Conservation (phyloP, 208 protist species). For the Perkinsela sp. region DNA sequence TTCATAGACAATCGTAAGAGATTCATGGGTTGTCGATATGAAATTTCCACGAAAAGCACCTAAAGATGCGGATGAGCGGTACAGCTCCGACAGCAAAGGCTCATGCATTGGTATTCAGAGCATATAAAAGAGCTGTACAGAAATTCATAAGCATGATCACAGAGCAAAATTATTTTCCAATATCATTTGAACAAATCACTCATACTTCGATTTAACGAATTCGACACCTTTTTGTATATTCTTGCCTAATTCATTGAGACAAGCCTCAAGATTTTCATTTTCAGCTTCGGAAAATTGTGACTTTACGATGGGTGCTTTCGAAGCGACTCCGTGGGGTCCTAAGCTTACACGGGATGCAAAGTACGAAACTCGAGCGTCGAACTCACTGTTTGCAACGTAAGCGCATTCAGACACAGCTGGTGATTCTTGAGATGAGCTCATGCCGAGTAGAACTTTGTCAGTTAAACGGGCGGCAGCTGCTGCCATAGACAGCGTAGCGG, state of each 20-base stretch:
- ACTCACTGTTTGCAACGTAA: conserved; percentile 10
- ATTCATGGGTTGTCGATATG: background rate
- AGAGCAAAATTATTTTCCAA: no score
- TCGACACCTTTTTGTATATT: conserved; percentile 56
- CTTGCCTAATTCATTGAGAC: conserved; percentile 35
- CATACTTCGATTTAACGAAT: conserved; percentile 8
- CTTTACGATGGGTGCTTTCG: conserved; percentile 6
- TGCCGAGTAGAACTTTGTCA: conserved; percentile 17
- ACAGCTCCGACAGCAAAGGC: background rate
- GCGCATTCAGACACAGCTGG: conserved; percentile 7
- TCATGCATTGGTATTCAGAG: no score
- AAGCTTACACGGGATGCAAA: conserved; percentile 5
- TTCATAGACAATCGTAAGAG: background rate
- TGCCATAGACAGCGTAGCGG: conserved; percentile 84
- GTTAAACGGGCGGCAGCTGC: conserved; percentile 48
- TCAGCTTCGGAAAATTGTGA: conserved; percentile 9
- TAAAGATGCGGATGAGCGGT: background rate
- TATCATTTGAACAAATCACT: no score
- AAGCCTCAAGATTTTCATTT: conserved; percentile 20
- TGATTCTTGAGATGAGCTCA: background rate
- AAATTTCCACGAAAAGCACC: background rate
- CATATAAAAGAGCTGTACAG: no score
- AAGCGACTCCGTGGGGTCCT: conserved; percentile 8
- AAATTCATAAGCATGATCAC: no score
- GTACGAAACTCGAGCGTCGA: conserved; percentile 6